Base-by-base conservation (phyloP, 164 flowering plant species). In the Liquidambar formosana region DNA sequence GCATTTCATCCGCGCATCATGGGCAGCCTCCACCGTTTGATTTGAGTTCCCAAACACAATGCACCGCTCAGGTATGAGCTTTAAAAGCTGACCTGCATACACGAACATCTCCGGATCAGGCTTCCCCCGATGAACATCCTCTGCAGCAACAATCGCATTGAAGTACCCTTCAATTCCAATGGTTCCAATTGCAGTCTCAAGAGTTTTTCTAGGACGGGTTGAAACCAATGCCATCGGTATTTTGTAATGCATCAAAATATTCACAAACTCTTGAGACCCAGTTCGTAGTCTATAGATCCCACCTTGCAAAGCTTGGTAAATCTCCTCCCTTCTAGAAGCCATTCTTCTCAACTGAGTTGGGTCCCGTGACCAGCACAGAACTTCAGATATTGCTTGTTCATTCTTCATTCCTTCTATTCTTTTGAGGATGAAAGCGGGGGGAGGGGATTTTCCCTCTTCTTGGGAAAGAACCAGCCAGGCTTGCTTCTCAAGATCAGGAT, bases 51-150 rank as follows among this genome's bases (percentile, higher is more conserved):
- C 99, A 80, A 95, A 89, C 70, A 95, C 97, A 71, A 95, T 95
- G 75, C 97, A 93, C 57, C 99, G 70, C 58, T 95, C 97, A 0
- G 97, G 96, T 72, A 89, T 88, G 77, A 86, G 88, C 12, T 90
- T 78, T 16, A 95, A 79, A 44, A 83, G 85, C 80, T 95, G 97
- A 8, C 92, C 88, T 16, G 99, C 99, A 68, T 89, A 93, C 6
- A 84, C 72, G 73, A 87, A 95, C 99, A 95, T 95, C 82, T 95
- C 99, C 0, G 99, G 99, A 70, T 95, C 99, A 13, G 99, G 99
- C 73, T 89, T 95, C 45, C 99, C 99, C 70, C 99, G 81, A 64
- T 89, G 73, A 60, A 90, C 99, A 82, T 95, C 99, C 71, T 93
- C 97, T 4, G 97, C 93, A 0, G 97, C 80, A 0, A 93, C 92